Evolutionary conservation across 208 protist species (phyloP), one percentile per base, ranked within the genome.

Genomic region (Leishmania lainsoni): DNA sequence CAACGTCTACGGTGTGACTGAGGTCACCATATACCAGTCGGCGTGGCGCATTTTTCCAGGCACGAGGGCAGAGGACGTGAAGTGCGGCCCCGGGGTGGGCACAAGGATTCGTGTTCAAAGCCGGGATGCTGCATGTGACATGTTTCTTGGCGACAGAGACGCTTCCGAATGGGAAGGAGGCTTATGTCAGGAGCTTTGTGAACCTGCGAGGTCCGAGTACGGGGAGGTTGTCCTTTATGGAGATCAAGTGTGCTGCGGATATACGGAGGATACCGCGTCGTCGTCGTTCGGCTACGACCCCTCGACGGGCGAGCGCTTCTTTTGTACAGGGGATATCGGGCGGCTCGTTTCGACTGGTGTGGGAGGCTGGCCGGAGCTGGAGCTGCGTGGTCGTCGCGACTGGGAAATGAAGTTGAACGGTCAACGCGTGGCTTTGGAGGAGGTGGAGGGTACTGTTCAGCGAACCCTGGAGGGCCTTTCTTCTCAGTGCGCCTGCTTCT

Each of bases 1-100:
- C 81, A 94, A 90, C 76, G 86, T 94, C 26, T 94, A 94, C 71
- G 91, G 91, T 16, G 87, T 94, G 16, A 94, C 91, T 42, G 91
- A 94, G 80, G 91, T 76, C 35, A 94, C 91, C 1, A 83, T 94
- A 35, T 94, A 94, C 68, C 91, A 94, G 76, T 86, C 81, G 12
- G 87, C 80, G 35, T 58, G 54, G 22, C 81, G 82, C 52, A 76
- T 86, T 73, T 87, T 29, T 48, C 32, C 75, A 65, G 85, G 77
- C 22, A 68, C 80, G 29, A 58, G 29, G 10, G 83, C 70, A 56
- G 63, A 75, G 5, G 71, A 87, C 17, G 56, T 90, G 29, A 84
- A 77, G 8, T 91, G 90, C 63, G 90, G 88, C 6, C 9, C 75
- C 1, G 88, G 88, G 6, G 81, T 76, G n/a, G 80, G 81, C 22